Evolutionary conservation across 2,329 filamentous ascomycete genomes (phyloP).

Genomic region (Penicillium sp.): DNA sequence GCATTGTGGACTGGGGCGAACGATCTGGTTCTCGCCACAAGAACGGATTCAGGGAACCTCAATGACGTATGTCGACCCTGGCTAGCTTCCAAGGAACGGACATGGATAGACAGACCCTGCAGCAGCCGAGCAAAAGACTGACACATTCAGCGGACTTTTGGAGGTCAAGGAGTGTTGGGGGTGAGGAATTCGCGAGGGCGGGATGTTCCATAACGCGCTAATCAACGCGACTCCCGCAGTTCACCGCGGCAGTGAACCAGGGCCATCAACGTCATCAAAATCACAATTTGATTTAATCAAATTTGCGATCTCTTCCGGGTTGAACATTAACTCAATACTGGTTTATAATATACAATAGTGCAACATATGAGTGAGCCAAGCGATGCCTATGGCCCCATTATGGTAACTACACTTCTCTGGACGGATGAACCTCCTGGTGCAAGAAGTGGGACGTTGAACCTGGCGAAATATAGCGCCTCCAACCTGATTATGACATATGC

Average conservation of each 20-base stretch:
- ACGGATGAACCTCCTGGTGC: no score
- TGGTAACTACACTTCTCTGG: no score
- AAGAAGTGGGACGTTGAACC: no score
- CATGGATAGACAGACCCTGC: conserved; percentile 31
- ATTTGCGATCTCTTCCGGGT: not conserved
- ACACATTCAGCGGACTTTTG: conserved; percentile 33
- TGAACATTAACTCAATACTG: not conserved
- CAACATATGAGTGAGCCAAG: not conserved
- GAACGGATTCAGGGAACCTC: conserved; percentile 27
- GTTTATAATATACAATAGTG: not conserved
- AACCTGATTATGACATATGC: no score
- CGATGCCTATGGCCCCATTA: not conserved
- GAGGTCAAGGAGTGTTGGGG: conserved; percentile 1
- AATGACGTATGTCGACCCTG: conserved; percentile 29
- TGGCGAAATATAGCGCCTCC: no score
- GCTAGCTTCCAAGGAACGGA: conserved; percentile 26
- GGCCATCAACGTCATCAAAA: not conserved
- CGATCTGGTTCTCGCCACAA: conserved; percentile 29
- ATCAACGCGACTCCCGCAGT: conserved; percentile 10
- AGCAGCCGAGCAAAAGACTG: conserved; percentile 20
- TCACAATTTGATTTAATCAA: not conserved
- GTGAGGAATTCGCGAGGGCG: not conserved
- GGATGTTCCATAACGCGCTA: conserved; percentile 10
- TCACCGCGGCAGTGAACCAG: not conserved
- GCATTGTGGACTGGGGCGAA: conserved; percentile 13